Evolutionary conservation across 139 green algal genomes (phyloP).

Genomic region (Tetradesmus obliquus): DNA sequence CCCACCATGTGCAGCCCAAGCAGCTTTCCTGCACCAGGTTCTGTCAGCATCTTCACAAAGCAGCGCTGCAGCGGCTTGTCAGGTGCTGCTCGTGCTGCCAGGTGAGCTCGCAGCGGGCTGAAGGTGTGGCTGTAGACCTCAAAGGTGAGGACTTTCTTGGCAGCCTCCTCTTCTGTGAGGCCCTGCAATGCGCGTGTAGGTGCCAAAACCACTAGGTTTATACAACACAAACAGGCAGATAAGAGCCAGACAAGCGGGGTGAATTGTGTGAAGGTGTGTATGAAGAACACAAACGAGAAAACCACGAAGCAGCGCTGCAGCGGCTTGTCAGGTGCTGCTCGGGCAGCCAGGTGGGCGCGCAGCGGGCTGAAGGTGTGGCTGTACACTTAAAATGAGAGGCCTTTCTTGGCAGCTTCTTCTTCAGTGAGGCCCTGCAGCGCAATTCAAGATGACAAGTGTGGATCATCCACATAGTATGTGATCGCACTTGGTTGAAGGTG

Average conservation of each 20-base stretch:
- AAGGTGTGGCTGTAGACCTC: constrained; percentile 85
- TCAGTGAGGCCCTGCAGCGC: constrained; percentile 74
- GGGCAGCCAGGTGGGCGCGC: constrained; percentile 71
- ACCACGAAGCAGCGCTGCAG: constrained; percentile 71
- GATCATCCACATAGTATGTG: too few relatives aligned
- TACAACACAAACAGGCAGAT: too few relatives aligned
- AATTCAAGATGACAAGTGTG: too few relatives aligned
- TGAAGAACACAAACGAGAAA: too few relatives aligned
- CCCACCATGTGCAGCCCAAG: constrained; percentile 96
- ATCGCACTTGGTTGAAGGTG: constrained; percentile 40
- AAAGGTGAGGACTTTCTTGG: constrained; percentile 65
- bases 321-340: constrained; percentile 52
- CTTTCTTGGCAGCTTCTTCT: constrained; percentile 76
- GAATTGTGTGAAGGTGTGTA: too few relatives aligned
- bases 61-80: constrained; percentile 72
- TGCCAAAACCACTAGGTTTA: not conserved
- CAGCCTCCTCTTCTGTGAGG: constrained; percentile 86
- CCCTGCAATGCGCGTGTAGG: too few relatives aligned
- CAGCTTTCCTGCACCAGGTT: constrained; percentile 77
- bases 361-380: not conserved
- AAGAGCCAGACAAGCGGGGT: too few relatives aligned
- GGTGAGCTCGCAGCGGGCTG: constrained; percentile 88
- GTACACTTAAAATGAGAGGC: constrained; percentile 58
- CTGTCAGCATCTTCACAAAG: constrained; percentile 86
- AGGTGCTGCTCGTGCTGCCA: constrained; percentile 49